A percentile compares a stretch with the other conserved stretches of the same genome.
phyloP scores from a whole-genome alignment of 768 basidiomycete species.

The Suillus discolor region DNA sequence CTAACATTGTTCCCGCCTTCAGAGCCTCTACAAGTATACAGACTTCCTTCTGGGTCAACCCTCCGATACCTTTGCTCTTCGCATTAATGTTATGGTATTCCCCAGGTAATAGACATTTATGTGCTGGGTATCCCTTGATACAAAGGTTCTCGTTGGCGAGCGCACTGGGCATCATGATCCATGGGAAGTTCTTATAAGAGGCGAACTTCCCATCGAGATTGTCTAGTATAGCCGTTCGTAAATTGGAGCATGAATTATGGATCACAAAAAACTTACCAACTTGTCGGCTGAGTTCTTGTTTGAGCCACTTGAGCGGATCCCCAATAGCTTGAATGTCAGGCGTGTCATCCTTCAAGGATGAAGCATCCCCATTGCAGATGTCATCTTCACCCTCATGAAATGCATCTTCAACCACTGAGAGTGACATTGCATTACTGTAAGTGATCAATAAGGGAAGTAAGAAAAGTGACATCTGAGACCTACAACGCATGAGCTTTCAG shows the following conservation, averaged over 20 bases:
- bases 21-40: background rate
- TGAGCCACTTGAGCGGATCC: background rate
- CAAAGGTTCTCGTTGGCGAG: background rate
- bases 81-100: background rate
- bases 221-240: background rate
- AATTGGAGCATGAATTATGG: too few relatives aligned
- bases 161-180: background rate
- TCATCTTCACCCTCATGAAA: background rate
- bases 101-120: background rate
- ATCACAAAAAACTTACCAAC: background rate
- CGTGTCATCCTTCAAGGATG: background rate
- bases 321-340: background rate
- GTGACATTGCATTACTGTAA: background rate
- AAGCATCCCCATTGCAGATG: background rate
- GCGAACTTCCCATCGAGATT: background rate
- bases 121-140: background rate
- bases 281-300: background rate
- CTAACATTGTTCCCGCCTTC: background rate
- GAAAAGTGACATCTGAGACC: background rate
- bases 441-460: background rate
- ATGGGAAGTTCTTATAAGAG: background rate
- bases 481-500: conserved; percentile 16
- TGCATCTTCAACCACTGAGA: background rate
- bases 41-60: background rate
- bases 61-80: background rate